phyloP scores from a whole-genome alignment of 257 asterid species.

The Buddleja alternifolia region DNA sequence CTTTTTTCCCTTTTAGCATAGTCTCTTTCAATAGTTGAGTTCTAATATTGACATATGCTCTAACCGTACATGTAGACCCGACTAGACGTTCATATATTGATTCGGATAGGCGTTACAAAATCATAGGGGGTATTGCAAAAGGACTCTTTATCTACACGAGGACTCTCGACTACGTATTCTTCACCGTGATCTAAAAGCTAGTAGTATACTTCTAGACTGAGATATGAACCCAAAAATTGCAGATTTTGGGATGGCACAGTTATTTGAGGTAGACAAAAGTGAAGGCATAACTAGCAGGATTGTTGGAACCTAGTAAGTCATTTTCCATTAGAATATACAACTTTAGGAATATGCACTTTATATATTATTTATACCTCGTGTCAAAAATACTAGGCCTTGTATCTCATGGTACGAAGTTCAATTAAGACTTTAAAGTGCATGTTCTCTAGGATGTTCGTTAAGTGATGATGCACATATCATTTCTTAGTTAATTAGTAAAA shows the following conservation, averaged over 20 bases:
- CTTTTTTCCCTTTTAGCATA: not conserved
- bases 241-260: slow-evolving; percentile 35
- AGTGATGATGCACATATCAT: too few relatives aligned
- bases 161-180: slow-evolving; percentile 20
- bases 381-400: too few relatives aligned
- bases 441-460: too few relatives aligned
- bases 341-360: not conserved
- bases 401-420: too few relatives aligned
- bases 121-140: slow-evolving; percentile 29
- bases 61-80: slow-evolving; percentile 10
- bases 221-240: slow-evolving; percentile 37
- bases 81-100: not conserved
- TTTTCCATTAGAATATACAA: not conserved
- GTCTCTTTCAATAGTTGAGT: not conserved
- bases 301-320: slow-evolving; percentile 40
- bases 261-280: slow-evolving; percentile 26
- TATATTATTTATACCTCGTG: too few relatives aligned
- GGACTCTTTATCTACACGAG: slow-evolving; percentile 27
- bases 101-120: slow-evolving; percentile 28
- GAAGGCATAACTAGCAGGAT: slow-evolving; percentile 18
- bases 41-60: not conserved
- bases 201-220: slow-evolving; percentile 24
- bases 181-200: slow-evolving; percentile 28
- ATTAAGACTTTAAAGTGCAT: too few relatives aligned
- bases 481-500: too few relatives aligned